These are phyloP conservation scores for Albophoma yamanashiensis DNA, from an alignment of 2,329 filamentous ascomycete species.

Conservation along the genomic window DNA sequence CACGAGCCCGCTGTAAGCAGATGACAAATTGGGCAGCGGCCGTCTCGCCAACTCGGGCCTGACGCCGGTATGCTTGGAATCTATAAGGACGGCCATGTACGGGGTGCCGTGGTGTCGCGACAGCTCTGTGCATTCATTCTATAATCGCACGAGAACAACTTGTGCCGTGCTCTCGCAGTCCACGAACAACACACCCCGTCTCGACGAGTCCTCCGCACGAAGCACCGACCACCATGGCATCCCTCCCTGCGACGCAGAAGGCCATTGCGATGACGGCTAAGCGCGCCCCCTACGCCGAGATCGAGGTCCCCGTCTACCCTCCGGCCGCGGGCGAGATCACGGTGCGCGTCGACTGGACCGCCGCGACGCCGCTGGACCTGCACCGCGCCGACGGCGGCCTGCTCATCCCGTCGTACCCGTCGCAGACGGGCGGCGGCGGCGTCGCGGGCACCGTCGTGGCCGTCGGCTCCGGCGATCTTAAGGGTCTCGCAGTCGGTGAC, in stretches of 20 bases:
- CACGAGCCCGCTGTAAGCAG: not conserved
- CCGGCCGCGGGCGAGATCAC: constrained; percentile 37
- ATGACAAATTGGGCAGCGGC: not conserved
- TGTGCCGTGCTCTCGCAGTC: not conserved
- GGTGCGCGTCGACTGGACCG: constrained; percentile 45
- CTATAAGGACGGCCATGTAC: not conserved
- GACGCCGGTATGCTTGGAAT: not conserved
- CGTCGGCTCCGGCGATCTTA: constrained; percentile 29
- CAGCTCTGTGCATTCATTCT: too few species aligned
- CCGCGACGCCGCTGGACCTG: constrained; percentile 50
- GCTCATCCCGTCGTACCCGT: constrained; percentile 34
- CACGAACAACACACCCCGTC: not conserved
- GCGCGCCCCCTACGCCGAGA: constrained; percentile 40
- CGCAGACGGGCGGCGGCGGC: constrained; percentile 38
- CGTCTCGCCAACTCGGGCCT: not conserved
- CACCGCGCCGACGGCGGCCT: constrained; percentile 52
- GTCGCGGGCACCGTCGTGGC: constrained; percentile 42
- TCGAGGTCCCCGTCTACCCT: constrained; percentile 31
- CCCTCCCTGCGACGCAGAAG: constrained; percentile 51
- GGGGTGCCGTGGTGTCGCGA: too few species aligned
- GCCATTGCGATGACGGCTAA: constrained; percentile 47
- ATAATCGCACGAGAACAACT: not conserved
- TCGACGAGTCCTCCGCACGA: not conserved
- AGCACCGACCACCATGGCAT: constrained; percentile 7
- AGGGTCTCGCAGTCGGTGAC: constrained; percentile 39